Evolutionary conservation across 1,284 basidiomycete genomes (phyloP).

Genomic region (Apiotrichum mycotoxinovorans): DNA sequence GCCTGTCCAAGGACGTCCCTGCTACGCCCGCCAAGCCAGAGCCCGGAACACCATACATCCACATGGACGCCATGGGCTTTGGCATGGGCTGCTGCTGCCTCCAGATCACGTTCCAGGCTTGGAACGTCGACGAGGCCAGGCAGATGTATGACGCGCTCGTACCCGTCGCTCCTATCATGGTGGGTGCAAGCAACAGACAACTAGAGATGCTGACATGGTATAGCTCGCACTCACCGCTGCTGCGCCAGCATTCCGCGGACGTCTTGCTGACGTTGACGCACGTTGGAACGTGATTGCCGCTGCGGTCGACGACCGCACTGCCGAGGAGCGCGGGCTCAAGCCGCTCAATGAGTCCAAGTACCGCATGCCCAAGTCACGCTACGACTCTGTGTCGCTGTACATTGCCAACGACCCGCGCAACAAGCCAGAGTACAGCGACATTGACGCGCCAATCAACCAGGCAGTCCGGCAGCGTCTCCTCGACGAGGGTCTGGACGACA

Average conservation of each 20-base stretch:
- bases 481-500: conserved; percentile 75
- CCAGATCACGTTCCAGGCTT: conserved; percentile 96
- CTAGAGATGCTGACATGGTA: not conserved
- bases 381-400: conserved; percentile 93
- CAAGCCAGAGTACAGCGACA: conserved; percentile 90
- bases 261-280: conserved; percentile 93
- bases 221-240: conserved; percentile 83
- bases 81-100: conserved; percentile 99
- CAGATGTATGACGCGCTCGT: conserved; percentile 91
- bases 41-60: conserved; percentile 65
- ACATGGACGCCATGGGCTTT: conserved; percentile 99
- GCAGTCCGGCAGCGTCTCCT: conserved; percentile 67
- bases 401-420: conserved; percentile 83
- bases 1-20: conserved; percentile 19
- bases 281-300: conserved; percentile 98
- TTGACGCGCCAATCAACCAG: conserved; percentile 72
- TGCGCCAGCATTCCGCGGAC: conserved; percentile 89
- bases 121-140: conserved; percentile 85
- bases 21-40: conserved; percentile 46
- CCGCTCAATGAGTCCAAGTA: conserved; percentile 71
- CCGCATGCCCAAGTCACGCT: conserved; percentile 89
- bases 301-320: conserved; percentile 92
- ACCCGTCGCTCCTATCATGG: conserved; percentile 88
- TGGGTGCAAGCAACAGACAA: conserved; percentile 51
- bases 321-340: conserved; percentile 87